Base-by-base conservation (phyloP, 495 filamentous ascomycete genomes). In the Thermochaetoides thermophila region DNA sequence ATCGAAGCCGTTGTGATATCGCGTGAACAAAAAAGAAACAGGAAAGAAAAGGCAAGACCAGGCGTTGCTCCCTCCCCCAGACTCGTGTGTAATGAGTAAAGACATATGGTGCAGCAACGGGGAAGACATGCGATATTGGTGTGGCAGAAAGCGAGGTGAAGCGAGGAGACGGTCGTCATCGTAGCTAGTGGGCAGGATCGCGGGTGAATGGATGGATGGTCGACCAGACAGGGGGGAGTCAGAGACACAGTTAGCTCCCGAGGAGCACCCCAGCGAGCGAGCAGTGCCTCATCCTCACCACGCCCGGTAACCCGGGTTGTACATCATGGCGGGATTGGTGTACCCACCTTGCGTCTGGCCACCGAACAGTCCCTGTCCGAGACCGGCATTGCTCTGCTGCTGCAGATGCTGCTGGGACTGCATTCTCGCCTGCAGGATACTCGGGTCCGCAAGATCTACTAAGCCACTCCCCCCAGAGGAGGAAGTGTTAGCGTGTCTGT, bases 401-500 rank as follows among this genome's bases (percentile, higher is more conserved):
- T 74, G 72, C 60, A 91, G 81, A 53, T 85, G 84, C 71, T 73
- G 69, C 53, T 74, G 72, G 58, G 89, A 84, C 60, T 86, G 85
- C 73, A 92, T 81, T 68, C 89, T 81, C 60, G 82, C 84, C 68
- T 95, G 89, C 70, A 99, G 76, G 71, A 96, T 93, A 71, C 84
- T 94, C 67, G 87, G 84, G 81, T 94, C 85, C 69, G 81, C 81
- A 85, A 92, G 81, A 86, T 95, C 84, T 69, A 91, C 84, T 84
- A 92, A 74, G 71, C 79, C 84, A 77, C 76, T 74, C 68, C 84
- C 84, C 72, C 83, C 83, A 73, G 82, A 87, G 76, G 84, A 89
- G 81, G 84, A 92, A 87, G 85, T 92, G 81, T 92, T 91, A 89
- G 85, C 85, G 78, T 93, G 84, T 78, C 84, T 91, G 68, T 91